These are phyloP conservation scores for Macrocybe gigantea DNA, from an alignment of 768 basidiomycete species.

Conservation along the genomic window DNA sequence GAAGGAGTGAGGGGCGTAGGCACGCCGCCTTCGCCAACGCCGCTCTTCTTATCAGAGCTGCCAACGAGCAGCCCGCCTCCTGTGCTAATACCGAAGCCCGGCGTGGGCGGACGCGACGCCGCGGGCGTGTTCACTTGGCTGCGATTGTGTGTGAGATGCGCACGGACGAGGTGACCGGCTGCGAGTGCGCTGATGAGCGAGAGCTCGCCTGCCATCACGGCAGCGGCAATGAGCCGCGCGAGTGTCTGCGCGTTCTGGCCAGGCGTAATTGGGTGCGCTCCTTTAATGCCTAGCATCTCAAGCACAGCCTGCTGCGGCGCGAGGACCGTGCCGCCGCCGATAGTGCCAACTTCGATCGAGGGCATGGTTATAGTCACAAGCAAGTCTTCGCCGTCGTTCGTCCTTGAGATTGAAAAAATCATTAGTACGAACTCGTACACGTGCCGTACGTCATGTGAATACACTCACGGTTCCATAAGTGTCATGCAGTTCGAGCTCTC, in stretches of 20 bases:
- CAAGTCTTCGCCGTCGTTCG: conserved; percentile 84
- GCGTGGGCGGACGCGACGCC: too few relatives aligned
- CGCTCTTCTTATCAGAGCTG: too few relatives aligned
- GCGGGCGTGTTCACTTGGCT: conserved; percentile 77
- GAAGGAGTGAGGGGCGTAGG: too few relatives aligned
- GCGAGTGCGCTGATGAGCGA: conserved; percentile 89
- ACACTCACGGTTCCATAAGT: conserved; percentile 92
- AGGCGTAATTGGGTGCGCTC: conserved; percentile 81
- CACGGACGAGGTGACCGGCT: conserved; percentile 90
- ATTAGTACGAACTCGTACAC: background rate
- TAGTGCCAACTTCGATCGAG: conserved; percentile 97
- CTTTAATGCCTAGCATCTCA: conserved; percentile 89
- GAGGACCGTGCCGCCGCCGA: conserved; percentile 94
- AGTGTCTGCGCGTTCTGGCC: conserved; percentile 88
- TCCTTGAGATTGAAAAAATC: conserved; percentile 34
- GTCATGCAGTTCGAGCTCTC: conserved; percentile 99
- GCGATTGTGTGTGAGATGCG: conserved; percentile 90
- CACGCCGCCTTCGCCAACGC: too few relatives aligned
- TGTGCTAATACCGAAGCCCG: too few relatives aligned
- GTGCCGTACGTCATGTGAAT: background rate
- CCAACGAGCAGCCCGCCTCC: too few relatives aligned
- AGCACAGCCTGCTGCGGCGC: conserved; percentile 86
- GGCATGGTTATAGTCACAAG: conserved; percentile 96
- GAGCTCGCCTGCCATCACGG: conserved; percentile 97
- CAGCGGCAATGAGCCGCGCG: conserved; percentile 83